phyloP scores from a whole-genome alignment of 805 yeast genomes.

The Priceomyces haplophilus region DNA sequence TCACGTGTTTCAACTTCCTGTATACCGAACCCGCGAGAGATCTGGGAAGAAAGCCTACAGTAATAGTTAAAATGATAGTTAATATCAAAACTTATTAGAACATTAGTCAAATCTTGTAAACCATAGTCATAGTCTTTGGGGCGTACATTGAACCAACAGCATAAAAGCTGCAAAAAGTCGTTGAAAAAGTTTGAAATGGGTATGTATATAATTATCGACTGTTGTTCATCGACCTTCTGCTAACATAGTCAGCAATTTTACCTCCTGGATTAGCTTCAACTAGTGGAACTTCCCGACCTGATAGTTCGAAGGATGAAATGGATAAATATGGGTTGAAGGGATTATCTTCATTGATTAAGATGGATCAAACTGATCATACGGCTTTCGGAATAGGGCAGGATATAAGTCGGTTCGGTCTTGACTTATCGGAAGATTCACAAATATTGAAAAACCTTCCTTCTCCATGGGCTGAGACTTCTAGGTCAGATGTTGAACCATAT shows the following conservation, averaged over 20 bases:
- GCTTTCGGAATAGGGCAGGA: constrained; percentile 76
- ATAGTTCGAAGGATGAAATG: constrained; percentile 34
- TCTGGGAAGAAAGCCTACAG: too few species aligned
- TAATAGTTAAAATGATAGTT: too few species aligned
- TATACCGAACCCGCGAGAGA: too few species aligned
- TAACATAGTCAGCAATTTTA: constrained; percentile 17
- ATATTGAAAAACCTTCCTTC: constrained; percentile 71
- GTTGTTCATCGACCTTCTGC: background rate
- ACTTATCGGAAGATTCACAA: constrained; percentile 46
- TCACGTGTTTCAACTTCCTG: background rate
- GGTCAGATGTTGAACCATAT: constrained; percentile 86
- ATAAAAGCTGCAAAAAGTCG: too few species aligned
- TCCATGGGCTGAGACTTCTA: constrained; percentile 93
- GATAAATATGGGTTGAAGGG: constrained; percentile 70
- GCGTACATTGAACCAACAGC: too few species aligned
- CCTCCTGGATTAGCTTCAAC: constrained; percentile 26
- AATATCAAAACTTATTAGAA: too few species aligned
- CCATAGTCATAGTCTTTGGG: too few species aligned
- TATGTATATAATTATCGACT: constrained; percentile 3
- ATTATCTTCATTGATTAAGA: constrained; percentile 53
- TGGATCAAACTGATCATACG: constrained; percentile 61
- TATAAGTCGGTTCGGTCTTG: constrained; percentile 62
- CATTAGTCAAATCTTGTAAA: too few species aligned
- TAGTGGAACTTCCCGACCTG: constrained; percentile 4
- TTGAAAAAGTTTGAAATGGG: constrained; percentile 6